These are phyloP conservation scores for Pelargonium myrrhifolium DNA, from an alignment of 441 rosid species.

Conservation along the genomic window DNA sequence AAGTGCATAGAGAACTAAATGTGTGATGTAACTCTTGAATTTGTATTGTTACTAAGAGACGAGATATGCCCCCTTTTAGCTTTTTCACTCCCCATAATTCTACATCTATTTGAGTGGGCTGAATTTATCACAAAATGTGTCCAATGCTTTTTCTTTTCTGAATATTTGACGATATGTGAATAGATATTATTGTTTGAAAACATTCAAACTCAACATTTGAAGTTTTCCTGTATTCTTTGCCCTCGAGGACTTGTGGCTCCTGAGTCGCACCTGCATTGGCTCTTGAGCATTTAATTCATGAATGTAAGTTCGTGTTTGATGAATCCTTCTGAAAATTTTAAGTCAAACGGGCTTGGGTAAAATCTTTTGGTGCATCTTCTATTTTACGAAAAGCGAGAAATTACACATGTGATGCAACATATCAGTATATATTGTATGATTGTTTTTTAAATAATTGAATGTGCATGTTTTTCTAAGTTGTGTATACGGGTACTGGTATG, in stretches of 20 bases:
- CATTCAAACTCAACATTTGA: background rate
- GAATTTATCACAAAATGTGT: no score
- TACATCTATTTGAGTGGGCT: no score
- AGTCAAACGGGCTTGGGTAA: no score
- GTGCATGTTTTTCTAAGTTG: background rate
- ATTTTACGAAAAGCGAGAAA: background rate
- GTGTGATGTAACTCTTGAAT: background rate
- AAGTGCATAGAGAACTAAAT: background rate
- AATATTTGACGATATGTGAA: no score
- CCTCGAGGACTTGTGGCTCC: background rate
- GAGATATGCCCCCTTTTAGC: background rate
- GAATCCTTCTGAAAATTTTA: background rate
- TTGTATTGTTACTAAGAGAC: no score
- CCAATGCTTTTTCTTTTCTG: no score
- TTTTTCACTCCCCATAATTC: no score
- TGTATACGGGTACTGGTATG: conserved; percentile 11
- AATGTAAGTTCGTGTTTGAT: background rate
- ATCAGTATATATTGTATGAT: background rate
- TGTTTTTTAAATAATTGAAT: no score
- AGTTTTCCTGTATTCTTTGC: background rate
- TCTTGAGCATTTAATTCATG: background rate
- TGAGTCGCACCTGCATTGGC: background rate
- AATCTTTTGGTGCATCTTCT: background rate
- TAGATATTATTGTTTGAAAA: no score
- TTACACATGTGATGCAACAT: background rate